A percentile compares a stretch with the other conserved stretches of the same genome.
Evolutionary conservation across 805 yeast genomes (phyloP).

Genomic region (Wickerhamomyces rabaulensis): DNA sequence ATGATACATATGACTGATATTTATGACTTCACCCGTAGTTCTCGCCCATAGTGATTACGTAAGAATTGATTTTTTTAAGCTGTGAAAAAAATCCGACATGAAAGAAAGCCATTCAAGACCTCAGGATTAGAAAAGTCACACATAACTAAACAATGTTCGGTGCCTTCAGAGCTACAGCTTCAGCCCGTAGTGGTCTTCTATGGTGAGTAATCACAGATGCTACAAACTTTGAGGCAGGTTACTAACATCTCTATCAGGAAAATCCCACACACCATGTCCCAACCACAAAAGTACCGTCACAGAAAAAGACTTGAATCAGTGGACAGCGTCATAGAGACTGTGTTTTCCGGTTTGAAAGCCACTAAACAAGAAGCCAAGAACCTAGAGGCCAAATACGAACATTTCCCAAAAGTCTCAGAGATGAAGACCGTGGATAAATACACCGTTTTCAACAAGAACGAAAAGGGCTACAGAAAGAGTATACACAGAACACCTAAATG

Average conservation of each 20-base stretch:
- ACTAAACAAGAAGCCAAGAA: conserved; percentile 7
- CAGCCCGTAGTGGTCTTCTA: conserved; percentile 64
- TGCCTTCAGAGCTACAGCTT: conserved; percentile 57
- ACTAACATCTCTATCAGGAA: conserved; percentile 39
- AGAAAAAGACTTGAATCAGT: conserved; percentile 78
- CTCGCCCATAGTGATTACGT: background rate
- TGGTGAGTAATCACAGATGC: conserved; percentile 39
- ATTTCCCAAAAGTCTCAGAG: conserved; percentile 72
- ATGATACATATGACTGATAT: background rate
- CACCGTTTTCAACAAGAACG: conserved; percentile 72
- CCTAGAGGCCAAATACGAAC: conserved; percentile 27
- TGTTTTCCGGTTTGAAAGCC: conserved; percentile 45
- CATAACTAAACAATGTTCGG: conserved; percentile 54
- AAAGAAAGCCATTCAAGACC: background rate
- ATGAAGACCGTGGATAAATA: conserved; percentile 84
- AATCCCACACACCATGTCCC: conserved; percentile 72
- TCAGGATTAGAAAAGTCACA: background rate
- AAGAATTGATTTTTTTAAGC: background rate
- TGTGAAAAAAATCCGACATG: background rate
- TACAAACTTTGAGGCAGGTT: too few relatives aligned
- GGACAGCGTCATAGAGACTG: conserved; percentile 67
- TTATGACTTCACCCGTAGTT: background rate
- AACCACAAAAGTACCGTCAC: conserved; percentile 76
- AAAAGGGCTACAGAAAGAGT: conserved; percentile 79
- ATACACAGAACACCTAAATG: conserved; percentile 87